Evolutionary conservation across 495 filamentous ascomycete species (phyloP), one percentile per base, ranked within the genome.

Genomic region (Acidiella bohemica): DNA sequence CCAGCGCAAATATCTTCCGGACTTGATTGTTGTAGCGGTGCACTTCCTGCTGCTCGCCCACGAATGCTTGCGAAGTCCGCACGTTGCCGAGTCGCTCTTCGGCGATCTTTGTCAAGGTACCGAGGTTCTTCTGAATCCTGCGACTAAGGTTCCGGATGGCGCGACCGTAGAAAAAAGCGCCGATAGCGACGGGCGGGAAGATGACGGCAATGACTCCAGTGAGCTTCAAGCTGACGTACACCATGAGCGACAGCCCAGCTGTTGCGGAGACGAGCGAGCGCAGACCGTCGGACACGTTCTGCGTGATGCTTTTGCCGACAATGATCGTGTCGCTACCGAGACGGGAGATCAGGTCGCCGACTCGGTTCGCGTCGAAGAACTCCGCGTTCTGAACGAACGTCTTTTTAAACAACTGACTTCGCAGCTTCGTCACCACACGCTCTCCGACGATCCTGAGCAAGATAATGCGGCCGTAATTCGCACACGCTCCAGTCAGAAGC

Each of bases 361-460:
- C 85, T 14, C 92, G 72, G 62, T 97, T 97, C 26, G 90, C 90
- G 56, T 97, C 90, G 57, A 96, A 97, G 66, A 97, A 97, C 55
- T 97, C 90, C 42, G 92, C 92, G 59, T 97, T 85, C 54, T 97
- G 90, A 16, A 85, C 65, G 44, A 92, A 90, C 0, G 90, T 96
- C 52, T 80, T 73, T 37, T 83, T 72, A 65, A 90, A 97, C 16
- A 97, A 75, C 58, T 81, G 79, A 8, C 86, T 88, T 28, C 90
- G 76, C 44, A 95, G 68, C 48, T 87, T 71, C 12, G 90, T 75
- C 20, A 97, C 92, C 34, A 96, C 85, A 22, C 92, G 72, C 59
- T 97, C 90, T 37, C 90, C 90, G 27, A 96, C 81, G 44, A 95
- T 90, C n/a, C 90, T 72, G 2, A 97, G 73, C 26, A 95, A 77